Conservation (phyloP, 2,329 filamentous ascomycete species). For the Albophoma yamanashiensis region DNA sequence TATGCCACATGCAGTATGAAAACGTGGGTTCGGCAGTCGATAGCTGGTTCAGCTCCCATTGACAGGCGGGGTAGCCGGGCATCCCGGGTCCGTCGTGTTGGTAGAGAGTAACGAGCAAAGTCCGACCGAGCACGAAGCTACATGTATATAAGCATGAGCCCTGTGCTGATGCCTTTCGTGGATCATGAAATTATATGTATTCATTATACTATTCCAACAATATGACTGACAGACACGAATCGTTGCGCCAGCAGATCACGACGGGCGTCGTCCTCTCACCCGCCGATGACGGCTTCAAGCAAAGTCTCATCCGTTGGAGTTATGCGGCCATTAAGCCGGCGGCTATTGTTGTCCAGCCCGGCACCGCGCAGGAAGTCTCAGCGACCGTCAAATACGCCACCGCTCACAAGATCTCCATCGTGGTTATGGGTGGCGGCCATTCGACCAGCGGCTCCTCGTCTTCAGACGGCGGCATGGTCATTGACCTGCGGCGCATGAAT, state of each 20-base stretch:
- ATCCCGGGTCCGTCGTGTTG: no score
- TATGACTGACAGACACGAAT: conserved; percentile 3
- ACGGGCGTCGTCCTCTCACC: conserved; percentile 20
- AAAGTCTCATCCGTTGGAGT: conserved; percentile 26
- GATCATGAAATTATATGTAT: not conserved
- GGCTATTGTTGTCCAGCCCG: conserved; percentile 32
- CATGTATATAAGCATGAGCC: not conserved
- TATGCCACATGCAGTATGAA: not conserved
- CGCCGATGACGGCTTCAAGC: conserved; percentile 19
- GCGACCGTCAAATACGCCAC: conserved; percentile 32
- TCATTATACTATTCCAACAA: not conserved
- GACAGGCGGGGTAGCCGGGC: not conserved
- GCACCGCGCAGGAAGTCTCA: conserved; percentile 26
- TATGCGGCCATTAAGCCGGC: conserved; percentile 24
- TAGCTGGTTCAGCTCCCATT: not conserved
- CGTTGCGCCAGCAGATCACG: conserved; percentile 8
- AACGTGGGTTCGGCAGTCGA: not conserved
- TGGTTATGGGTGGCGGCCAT: conserved; percentile 45
- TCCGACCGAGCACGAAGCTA: no score
- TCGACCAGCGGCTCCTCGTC: conserved; percentile 37
- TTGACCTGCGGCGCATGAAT: conserved; percentile 42
- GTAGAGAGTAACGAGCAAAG: no score
- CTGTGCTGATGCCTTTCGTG: not conserved
- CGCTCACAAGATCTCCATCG: conserved; percentile 34
- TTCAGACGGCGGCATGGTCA: conserved; percentile 41